Evolutionary conservation across 225 moss, liverwort and hornwort species (phyloP).

Genomic region (Straminergon stramineum): DNA sequence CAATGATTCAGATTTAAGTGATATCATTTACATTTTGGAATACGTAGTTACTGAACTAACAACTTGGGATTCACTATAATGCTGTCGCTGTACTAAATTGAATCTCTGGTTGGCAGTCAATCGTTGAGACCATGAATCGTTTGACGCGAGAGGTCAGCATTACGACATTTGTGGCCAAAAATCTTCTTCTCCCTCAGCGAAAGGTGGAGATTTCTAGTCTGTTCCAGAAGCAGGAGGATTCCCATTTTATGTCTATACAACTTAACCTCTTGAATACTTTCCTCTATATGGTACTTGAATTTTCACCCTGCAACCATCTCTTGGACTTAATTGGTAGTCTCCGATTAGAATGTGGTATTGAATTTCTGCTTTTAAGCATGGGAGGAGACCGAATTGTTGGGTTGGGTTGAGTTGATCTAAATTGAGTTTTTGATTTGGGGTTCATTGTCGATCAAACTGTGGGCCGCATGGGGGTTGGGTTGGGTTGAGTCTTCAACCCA

Average conservation of each 20-base stretch:
- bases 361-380: not conserved
- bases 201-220: slow-evolving; percentile 27
- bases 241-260: slow-evolving; percentile 49
- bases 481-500: not conserved
- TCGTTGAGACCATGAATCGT: slow-evolving; percentile 44
- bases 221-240: slow-evolving; percentile 37
- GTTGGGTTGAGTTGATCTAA: not conserved
- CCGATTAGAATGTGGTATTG: not conserved
- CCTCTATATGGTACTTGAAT: slow-evolving; percentile 44
- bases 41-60: not conserved
- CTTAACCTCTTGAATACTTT: slow-evolving; percentile 58
- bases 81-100: not conserved
- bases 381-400: not conserved
- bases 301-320: not conserved
- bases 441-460: not conserved
- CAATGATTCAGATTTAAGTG: not conserved
- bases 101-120: slow-evolving; percentile 19
- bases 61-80: not conserved
- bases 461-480: not conserved
- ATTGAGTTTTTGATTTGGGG: not conserved
- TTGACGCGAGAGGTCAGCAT: slow-evolving; percentile 43
- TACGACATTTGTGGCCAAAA: slow-evolving; percentile 40
- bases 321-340: not conserved
- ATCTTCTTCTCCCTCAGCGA: slow-evolving; percentile 43
- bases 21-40: not conserved